Conservation (phyloP, 2,329 filamentous ascomycete species). For the Fusarium oligoseptatum region DNA sequence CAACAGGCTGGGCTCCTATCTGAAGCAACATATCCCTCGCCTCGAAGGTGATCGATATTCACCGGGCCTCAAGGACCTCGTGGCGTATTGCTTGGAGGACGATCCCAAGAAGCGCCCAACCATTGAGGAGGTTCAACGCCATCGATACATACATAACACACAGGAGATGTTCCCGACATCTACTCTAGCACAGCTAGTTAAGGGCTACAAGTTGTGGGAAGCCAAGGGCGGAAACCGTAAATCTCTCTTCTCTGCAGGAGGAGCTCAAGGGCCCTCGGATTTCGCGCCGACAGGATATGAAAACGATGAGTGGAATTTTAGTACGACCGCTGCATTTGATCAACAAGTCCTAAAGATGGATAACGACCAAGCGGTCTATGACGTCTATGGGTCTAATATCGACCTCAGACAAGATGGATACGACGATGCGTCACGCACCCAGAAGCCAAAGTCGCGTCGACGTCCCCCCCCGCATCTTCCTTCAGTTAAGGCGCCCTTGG, state of each 20-base stretch:
- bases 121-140: constrained; percentile 77
- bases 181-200: constrained; percentile 74
- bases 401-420: constrained; percentile 63
- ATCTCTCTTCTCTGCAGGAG: constrained; percentile 72
- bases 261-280: constrained; percentile 67
- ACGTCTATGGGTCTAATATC: constrained; percentile 71
- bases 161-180: constrained; percentile 73
- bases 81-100: constrained; percentile 79
- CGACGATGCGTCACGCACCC: constrained; percentile 65
- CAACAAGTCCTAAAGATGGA: constrained; percentile 66
- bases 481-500: constrained; percentile 69
- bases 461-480: constrained; percentile 71
- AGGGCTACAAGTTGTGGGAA: constrained; percentile 82
- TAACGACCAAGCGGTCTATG: constrained; percentile 70
- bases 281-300: constrained; percentile 59
- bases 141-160: constrained; percentile 77
- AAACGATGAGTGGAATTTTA: constrained; percentile 77
- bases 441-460: constrained; percentile 66
- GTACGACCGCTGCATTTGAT: constrained; percentile 74
- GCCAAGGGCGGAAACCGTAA: constrained; percentile 77
- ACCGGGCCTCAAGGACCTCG: constrained; percentile 74
- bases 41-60: constrained; percentile 81
- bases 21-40: constrained; percentile 73
- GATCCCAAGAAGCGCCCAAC: constrained; percentile 77
- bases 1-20: constrained; percentile 66